Base-by-base conservation (phyloP, 352 stramenopile species). In the Phytopythium cucurbitacearum region DNA sequence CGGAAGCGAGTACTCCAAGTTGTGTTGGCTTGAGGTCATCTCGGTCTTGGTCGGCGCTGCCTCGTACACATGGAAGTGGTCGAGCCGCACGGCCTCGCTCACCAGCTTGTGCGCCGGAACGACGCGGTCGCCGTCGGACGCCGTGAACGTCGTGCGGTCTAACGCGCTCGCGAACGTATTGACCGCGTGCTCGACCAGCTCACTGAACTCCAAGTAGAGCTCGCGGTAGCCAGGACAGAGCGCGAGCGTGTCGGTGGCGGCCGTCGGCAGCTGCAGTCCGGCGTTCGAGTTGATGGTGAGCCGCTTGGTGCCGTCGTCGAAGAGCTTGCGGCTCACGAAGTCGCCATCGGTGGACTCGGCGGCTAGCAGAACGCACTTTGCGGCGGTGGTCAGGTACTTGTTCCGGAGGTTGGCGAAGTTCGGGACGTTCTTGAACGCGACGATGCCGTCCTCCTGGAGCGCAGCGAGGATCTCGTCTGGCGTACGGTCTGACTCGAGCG, bases 21-120 rank as follows among this genome's bases (percentile, higher is more conserved):
- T 41, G 7, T 52, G 46, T 12, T 33, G 47, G 32, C 47, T 59
- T 44, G 60, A 39, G 0, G 47, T 55, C 4, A 45, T 42, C 21
- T 45, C 45, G 13, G 1, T 43, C 8, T 51, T 53, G 32, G n/a
- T 52, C 33, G 34, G 0, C 53, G 54, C 44, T 11, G 69, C 69
- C 40, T 85, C 62, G 55, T 89, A 89, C 16, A 73, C 62, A 50
- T 89, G 78, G 52, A 89, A 86, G 53, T 89, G 75, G 38, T 89
- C 75, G 3, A 89, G 56, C 12, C 66, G 65, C 35, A 72, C 62
- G 9, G 74, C 73, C 3, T 85, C 68, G 2, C 56, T 58, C 28
- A 86, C 42, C 4, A 89, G 52, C 47, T 78, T 63, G 8, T 61
- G 67, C 33, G 63, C 52, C 9, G 57, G 58, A 53, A 82, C 67